Conservation (phyloP, 768 basidiomycete species). For the Rossbeevera mucosa region DNA sequence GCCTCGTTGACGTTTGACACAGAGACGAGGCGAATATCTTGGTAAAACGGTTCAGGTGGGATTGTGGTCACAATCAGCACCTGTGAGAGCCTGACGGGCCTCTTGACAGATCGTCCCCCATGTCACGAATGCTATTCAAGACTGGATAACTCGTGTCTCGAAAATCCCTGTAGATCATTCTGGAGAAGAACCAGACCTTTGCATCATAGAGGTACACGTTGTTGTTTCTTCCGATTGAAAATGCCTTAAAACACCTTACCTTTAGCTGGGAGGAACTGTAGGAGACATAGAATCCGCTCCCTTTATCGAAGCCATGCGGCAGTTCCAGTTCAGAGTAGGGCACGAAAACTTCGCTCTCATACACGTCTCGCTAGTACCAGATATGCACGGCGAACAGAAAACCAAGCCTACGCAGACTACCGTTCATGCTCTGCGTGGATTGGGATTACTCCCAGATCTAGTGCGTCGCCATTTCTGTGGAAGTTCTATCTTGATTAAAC, state of each 20-base stretch:
- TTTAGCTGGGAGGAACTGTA: slow-evolving; percentile 94
- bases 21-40: slow-evolving; percentile 84
- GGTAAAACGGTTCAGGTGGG: slow-evolving; percentile 94
- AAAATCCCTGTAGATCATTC: slow-evolving; percentile 94
- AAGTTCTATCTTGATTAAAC: neutral
- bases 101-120: slow-evolving; percentile 81
- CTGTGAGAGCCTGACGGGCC: slow-evolving; percentile 6
- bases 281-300: slow-evolving; percentile 99
- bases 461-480: slow-evolving; percentile 40
- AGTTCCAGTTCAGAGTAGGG: slow-evolving; percentile 98
- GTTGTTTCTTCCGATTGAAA: slow-evolving; percentile 1
- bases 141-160: slow-evolving; percentile 96
- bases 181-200: slow-evolving; percentile 89
- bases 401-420: slow-evolving; percentile 99
- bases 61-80: neutral
- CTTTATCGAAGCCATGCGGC: slow-evolving; percentile 98
- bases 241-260: neutral
- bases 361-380: slow-evolving; percentile 96
- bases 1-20: slow-evolving; percentile 10
- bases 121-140: slow-evolving; percentile 94
- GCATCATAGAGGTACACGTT: slow-evolving; percentile 86
- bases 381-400: slow-evolving; percentile 98
- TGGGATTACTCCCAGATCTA: slow-evolving; percentile 90
- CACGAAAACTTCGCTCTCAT: slow-evolving; percentile 95
- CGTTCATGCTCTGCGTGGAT: slow-evolving; percentile 86